phyloP scores from a whole-genome alignment of 2,329 filamentous ascomycete species.

The Colletotrichum higginsianum region DNA sequence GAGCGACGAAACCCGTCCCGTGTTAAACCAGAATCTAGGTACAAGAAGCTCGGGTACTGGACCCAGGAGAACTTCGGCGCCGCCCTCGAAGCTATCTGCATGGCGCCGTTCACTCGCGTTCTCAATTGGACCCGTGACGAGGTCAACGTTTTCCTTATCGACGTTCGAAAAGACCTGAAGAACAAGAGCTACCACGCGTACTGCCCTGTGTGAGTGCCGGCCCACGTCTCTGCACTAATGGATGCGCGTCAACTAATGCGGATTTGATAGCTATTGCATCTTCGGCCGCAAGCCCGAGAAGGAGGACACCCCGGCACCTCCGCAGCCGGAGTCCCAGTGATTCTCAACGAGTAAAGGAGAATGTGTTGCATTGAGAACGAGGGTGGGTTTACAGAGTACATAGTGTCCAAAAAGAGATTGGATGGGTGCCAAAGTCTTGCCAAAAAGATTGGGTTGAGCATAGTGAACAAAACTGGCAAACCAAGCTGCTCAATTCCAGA shows the following conservation, averaged over 20 bases:
- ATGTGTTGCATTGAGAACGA: neutral
- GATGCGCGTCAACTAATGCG: neutral
- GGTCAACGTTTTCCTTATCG: conserved; percentile 52
- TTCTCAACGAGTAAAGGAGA: neutral
- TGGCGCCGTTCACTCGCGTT: conserved; percentile 53
- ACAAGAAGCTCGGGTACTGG: conserved; percentile 42
- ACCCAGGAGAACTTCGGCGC: conserved; percentile 51
- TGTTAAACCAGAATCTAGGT: conserved; percentile 7
- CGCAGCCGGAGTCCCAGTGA: neutral
- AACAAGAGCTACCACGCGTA: conserved; percentile 54
- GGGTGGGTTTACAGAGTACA: no score
- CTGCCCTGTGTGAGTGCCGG: conserved; percentile 53
- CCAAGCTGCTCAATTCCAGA: no score
- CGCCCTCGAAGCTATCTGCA: conserved; percentile 53
- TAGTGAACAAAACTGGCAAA: no score
- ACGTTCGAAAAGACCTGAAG: conserved; percentile 52
- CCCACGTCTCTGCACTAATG: neutral
- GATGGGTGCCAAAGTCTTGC: no score
- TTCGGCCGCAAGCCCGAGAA: conserved; percentile 20
- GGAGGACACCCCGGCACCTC: neutral
- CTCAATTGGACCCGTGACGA: conserved; percentile 52
- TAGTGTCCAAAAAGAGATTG: no score
- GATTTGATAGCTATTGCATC: neutral
- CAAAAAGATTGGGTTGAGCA: no score
- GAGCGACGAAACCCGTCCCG: conserved; percentile 46